Percentiles rank a stretch among this genome's conserved stretches.
These are phyloP conservation scores for Tephrocybe sp. DNA, from an alignment of 768 basidiomycete genomes.

Conservation along the genomic window DNA sequence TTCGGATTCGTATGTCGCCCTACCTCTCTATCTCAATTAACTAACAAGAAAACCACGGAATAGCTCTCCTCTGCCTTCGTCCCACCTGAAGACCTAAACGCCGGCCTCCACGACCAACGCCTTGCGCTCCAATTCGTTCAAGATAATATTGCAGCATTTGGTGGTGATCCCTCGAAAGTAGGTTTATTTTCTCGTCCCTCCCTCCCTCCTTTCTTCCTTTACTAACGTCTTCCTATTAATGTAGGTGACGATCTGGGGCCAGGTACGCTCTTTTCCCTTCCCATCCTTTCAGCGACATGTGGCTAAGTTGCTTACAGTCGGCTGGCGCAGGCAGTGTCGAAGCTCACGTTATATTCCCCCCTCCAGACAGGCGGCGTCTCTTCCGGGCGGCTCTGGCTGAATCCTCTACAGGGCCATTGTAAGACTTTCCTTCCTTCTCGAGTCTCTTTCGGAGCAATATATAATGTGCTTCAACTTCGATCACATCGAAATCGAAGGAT, in stretches of 20 bases:
- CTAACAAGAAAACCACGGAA: neutral
- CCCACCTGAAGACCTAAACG: conserved; percentile 51
- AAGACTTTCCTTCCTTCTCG: too few relatives aligned
- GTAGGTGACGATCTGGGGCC: conserved; percentile 57
- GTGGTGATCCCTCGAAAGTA: conserved; percentile 61
- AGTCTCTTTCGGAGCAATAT: too few relatives aligned
- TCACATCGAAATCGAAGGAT: too few relatives aligned
- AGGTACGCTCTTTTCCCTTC: conserved; percentile 10
- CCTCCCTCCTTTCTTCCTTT: neutral
- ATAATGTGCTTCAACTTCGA: too few relatives aligned
- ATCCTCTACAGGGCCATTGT: conserved; percentile 57
- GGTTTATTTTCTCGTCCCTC: neutral
- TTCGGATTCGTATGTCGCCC: conserved; percentile 50
- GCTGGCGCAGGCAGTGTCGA: conserved; percentile 53
- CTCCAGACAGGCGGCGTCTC: conserved; percentile 29
- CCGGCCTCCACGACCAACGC: conserved; percentile 61
- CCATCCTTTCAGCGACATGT: too few relatives aligned
- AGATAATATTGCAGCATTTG: conserved; percentile 65
- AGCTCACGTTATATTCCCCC: conserved; percentile 44
- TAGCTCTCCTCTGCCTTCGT: conserved; percentile 49
- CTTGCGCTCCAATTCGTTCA: conserved; percentile 60
- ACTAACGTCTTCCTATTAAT: neutral
- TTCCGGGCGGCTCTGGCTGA: conserved; percentile 57
- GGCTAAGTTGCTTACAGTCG: too few relatives aligned
- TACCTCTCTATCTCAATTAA: neutral